Evolutionary conservation across 768 basidiomycete genomes (phyloP).

Genomic region (Rhizopogon vulgaris): DNA sequence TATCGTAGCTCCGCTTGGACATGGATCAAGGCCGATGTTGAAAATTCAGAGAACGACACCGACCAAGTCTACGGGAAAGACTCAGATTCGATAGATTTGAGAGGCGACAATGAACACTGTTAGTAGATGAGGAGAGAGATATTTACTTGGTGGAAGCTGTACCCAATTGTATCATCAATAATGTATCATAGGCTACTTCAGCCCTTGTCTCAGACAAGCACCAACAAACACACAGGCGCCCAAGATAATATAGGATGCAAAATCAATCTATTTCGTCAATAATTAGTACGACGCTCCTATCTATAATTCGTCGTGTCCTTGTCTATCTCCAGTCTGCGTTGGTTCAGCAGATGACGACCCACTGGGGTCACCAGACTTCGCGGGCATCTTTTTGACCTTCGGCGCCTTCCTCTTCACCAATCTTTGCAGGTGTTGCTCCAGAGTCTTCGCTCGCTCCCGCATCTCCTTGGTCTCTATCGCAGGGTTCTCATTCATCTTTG

Average conservation of each 20-base stretch:
- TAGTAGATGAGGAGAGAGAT: neutral
- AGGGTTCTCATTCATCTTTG: slow-evolving; percentile 73
- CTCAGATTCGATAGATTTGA: neutral
- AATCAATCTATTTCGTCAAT: slow-evolving; percentile 11
- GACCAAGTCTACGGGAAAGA: neutral
- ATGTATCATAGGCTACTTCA: neutral
- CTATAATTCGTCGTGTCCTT: slow-evolving; percentile 27
- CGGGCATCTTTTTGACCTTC: slow-evolving; percentile 49
- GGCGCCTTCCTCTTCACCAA: slow-evolving; percentile 64
- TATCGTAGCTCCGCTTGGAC: slow-evolving; percentile 72
- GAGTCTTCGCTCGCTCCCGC: slow-evolving; percentile 71
- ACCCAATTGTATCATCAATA: neutral
- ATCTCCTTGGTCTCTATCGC: slow-evolving; percentile 84
- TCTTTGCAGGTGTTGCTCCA: slow-evolving; percentile 71
- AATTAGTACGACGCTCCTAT: slow-evolving; percentile 1
- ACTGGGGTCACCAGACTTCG: slow-evolving; percentile 15
- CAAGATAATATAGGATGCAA: neutral
- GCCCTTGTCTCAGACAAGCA: slow-evolving; percentile 11
- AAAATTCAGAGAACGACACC: neutral
- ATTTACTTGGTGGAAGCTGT: slow-evolving; percentile 1
- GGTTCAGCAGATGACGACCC: slow-evolving; percentile 13
- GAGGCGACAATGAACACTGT: neutral
- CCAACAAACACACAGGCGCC: slow-evolving; percentile 15
- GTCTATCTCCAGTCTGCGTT: slow-evolving; percentile 13
- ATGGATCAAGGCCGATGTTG: slow-evolving; percentile 9